Percentiles rank a stretch among this genome's conserved stretches.
These are phyloP conservation scores for Ottelia alismoides DNA, from an alignment of 106 monocot genomes.

Conservation along the genomic window DNA sequence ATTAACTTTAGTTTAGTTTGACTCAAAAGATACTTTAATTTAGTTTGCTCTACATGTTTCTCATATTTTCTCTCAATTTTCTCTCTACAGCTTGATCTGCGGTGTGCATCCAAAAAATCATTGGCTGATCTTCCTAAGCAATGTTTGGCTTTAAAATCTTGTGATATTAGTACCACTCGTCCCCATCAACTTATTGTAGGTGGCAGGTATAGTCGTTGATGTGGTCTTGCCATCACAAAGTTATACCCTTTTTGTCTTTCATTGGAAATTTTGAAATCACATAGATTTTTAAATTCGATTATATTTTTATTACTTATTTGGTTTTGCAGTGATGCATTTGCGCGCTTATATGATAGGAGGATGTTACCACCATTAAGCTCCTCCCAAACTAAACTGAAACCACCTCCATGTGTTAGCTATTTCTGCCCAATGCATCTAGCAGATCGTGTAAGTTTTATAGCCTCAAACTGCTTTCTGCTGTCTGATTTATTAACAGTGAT, in stretches of 20 bases:
- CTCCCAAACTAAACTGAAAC: constrained; percentile 37
- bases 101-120: constrained; percentile 79
- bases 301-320: not conserved
- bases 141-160: constrained; percentile 76
- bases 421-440: constrained; percentile 93
- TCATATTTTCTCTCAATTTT: too few species aligned
- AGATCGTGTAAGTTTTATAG: constrained; percentile 75
- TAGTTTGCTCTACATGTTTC: too few species aligned
- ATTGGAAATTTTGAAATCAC: too few species aligned
- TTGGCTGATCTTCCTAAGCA: constrained; percentile 56
- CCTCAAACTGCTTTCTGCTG: too few species aligned
- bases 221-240: not conserved
- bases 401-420: constrained; percentile 73
- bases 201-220: constrained; percentile 69
- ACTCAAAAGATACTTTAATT: too few species aligned
- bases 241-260: not conserved
- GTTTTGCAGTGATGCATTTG: constrained; percentile 83
- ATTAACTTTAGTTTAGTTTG: too few species aligned
- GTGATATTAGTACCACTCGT: constrained; percentile 81
- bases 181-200: constrained; percentile 97
- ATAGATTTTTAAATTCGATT: not conserved
- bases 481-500: too few species aligned
- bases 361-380: constrained; percentile 90
- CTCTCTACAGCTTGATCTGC: constrained; percentile 89
- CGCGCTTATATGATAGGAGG: constrained; percentile 89